Evolutionary conservation across 2,329 filamentous ascomycete genomes (phyloP).

Genomic region (Coleophoma crateriformis): DNA sequence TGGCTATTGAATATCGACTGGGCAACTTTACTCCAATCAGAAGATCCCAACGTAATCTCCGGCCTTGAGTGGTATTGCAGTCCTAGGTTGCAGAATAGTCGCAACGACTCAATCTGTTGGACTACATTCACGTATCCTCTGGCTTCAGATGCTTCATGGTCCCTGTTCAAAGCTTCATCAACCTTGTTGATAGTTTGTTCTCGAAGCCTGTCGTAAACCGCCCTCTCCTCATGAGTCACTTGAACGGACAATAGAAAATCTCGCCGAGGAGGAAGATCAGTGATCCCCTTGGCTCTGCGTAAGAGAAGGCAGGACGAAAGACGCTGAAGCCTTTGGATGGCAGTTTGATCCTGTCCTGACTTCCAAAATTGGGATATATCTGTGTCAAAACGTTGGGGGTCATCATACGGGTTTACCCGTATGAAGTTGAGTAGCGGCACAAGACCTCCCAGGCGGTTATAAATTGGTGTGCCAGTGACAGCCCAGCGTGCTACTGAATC

Average conservation of each 20-base stretch:
- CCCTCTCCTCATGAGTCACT: constrained; percentile 29
- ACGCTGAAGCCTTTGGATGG: constrained; percentile 34
- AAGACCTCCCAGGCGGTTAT: constrained; percentile 39
- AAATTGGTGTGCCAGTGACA: constrained; percentile 43
- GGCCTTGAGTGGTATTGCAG: constrained; percentile 28
- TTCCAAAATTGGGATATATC: constrained; percentile 32
- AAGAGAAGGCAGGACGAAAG: constrained; percentile 33
- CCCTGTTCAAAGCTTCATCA: constrained; percentile 26
- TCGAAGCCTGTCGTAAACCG: constrained; percentile 28
- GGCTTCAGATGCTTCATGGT: constrained; percentile 1
- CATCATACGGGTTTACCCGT: constrained; percentile 33
- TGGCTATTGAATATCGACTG: too few species aligned
- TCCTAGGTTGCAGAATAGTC: constrained; percentile 41
- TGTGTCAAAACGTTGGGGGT: constrained; percentile 30
- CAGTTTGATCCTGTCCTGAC: constrained; percentile 17
- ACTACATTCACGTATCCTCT: constrained; percentile 34
- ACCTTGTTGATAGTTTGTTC: constrained; percentile 24
- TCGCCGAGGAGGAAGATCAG: constrained; percentile 30
- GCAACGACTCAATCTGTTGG: constrained; percentile 37
- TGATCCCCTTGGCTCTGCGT: constrained; percentile 31
- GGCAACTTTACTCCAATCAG: background rate
- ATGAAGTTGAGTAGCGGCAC: constrained; percentile 37
- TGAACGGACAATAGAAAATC: constrained; percentile 30
- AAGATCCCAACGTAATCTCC: constrained; percentile 7
- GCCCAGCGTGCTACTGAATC: constrained; percentile 35